Evolutionary conservation across 768 basidiomycete species (phyloP).

Genomic region (Naganishia antarctica): DNA sequence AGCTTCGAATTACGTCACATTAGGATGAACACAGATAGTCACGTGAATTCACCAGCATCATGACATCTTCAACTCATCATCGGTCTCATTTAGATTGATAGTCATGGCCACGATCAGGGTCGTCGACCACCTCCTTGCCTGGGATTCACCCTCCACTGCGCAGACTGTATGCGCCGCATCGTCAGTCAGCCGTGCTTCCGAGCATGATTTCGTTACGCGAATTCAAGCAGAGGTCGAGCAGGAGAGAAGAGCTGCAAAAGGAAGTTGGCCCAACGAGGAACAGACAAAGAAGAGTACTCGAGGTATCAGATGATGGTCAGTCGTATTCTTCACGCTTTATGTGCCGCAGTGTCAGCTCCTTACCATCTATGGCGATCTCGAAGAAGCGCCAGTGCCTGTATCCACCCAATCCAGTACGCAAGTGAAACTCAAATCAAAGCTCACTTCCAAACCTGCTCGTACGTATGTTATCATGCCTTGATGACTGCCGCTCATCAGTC

Average conservation of each 20-base stretch:
- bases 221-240: not conserved
- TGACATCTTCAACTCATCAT: too few relatives aligned
- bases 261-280: not conserved
- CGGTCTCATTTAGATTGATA: too few relatives aligned
- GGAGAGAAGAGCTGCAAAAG: not conserved
- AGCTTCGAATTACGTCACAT: slow-evolving; percentile 1
- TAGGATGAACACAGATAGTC: slow-evolving; percentile 2
- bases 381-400: not conserved
- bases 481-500: too few relatives aligned
- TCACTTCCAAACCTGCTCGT: slow-evolving; percentile 3
- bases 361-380: not conserved
- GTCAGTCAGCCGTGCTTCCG: too few relatives aligned
- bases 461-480: not conserved
- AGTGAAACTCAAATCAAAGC: not conserved
- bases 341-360: not conserved
- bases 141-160: not conserved
- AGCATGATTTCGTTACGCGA: not conserved
- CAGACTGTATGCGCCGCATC: too few relatives aligned
- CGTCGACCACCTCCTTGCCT: too few relatives aligned
- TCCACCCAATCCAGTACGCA: not conserved
- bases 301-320: not conserved
- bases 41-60: not conserved
- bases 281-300: not conserved
- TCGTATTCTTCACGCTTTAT: too few relatives aligned
- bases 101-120: too few relatives aligned